Evolutionary conservation across 2,329 filamentous ascomycete species (phyloP).

Genomic region (Pyrenophora graminea): DNA sequence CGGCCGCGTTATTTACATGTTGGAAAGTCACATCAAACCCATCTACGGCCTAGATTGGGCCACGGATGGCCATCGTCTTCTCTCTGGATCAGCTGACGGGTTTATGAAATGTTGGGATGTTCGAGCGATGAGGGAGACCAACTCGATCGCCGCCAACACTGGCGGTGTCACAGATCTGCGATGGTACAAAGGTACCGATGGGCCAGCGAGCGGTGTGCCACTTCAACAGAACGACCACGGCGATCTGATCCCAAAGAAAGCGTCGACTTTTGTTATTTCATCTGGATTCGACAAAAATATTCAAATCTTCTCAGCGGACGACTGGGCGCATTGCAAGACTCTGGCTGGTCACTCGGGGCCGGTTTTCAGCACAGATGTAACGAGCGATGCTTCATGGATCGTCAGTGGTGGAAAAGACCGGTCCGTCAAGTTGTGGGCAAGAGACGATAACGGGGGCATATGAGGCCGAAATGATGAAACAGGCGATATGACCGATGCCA

Average conservation of each 20-base stretch:
- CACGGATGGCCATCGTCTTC: constrained; percentile 83
- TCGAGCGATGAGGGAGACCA: constrained; percentile 80
- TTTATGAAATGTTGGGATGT: constrained; percentile 99
- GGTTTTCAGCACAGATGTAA: constrained; percentile 88
- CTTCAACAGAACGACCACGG: constrained; percentile 68
- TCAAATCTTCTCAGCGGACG: constrained; percentile 94
- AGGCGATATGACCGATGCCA: background rate
- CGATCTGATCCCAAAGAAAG: constrained; percentile 72
- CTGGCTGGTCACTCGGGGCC: constrained; percentile 90
- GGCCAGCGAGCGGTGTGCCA: constrained; percentile 65
- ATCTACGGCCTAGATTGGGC: constrained; percentile 95
- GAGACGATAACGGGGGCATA: constrained; percentile 59
- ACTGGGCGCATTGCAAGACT: constrained; percentile 88
- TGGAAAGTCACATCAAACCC: constrained; percentile 90
- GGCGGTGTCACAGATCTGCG: constrained; percentile 90
- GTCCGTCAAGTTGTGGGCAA: constrained; percentile 94
- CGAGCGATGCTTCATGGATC: constrained; percentile 85
- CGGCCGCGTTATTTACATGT: constrained; percentile 91
- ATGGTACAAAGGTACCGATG: constrained; percentile 90
- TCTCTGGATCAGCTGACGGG: constrained; percentile 91
- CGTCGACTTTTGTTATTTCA: constrained; percentile 88
- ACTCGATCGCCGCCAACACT: constrained; percentile 86
- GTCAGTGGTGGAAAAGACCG: constrained; percentile 92
- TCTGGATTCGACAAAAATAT: constrained; percentile 93
- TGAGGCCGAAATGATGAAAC: constrained; percentile 19